Evolutionary conservation across 106 monocot genomes (phyloP), one percentile per base, ranked within the genome.

Genomic region (Dioscorea alata): DNA sequence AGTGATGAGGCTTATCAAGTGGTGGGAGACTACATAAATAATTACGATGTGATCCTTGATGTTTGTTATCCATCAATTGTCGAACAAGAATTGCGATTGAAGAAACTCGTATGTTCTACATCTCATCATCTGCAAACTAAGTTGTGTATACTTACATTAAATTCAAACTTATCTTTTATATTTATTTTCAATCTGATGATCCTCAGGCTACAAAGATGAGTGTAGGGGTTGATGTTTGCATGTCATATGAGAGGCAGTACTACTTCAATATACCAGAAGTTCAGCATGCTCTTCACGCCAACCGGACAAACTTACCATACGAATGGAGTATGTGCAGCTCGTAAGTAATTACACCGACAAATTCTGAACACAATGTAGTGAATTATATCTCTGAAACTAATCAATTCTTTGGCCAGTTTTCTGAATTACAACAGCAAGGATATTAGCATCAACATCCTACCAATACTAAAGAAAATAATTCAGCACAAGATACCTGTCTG

Each of bases 261-360:
- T 97, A 97, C 65, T 92, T 97, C 76, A 97, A 87, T 65, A 80
- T 97, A 31, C 92, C 97, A 24, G 84, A 84, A 75, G 97, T 97
- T 23, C 97, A 92, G 67, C 70, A 62, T n/a, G 97, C 97, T 60
- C 89, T 97, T 58, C 89, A 97, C 83, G 97, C 97, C 60, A 97
- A 97, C 80, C 76, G 89, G 63, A 97, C 97, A 5, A 75, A 70
- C 13, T 79, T 92, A 60, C 78, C 84, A 7, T 92, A 97, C 70
- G 59, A 54, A 9, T 97, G 97, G 97, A 72, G 79, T 48, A 97
- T 92, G 92, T 97, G 97, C 74, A 92, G 97, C 35, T 63, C 70
- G 97, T 92, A 80, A 84, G 92, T 62, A 49, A 23, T 42, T 5
- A 8, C 9, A 42, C 10, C 9, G 6, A 42, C 42, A 8, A 42